Base-by-base conservation (phyloP, 768 basidiomycete species). In the Naganishia kalamii region DNA sequence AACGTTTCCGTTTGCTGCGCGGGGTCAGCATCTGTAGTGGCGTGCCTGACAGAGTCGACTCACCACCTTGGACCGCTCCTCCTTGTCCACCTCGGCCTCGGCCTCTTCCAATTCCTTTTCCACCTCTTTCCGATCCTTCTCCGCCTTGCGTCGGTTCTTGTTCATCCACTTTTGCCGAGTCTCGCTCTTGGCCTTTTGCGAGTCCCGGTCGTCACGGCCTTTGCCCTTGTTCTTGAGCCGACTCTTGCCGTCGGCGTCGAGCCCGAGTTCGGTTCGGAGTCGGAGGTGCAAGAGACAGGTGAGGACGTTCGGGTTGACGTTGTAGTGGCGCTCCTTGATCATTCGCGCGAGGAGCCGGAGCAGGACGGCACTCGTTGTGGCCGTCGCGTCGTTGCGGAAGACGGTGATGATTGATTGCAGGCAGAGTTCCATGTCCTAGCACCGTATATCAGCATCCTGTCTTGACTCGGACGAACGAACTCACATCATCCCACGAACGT, bases 1-100 rank as follows among this genome's bases (percentile, higher is more conserved):
- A 99, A 83, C 57, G 94, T 97, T 81, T 99, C 96, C 21, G 93
- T 98, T 83, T 96, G 93, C 92, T 96, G 72, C 59, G 37, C 13
- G 13, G 59, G n/a, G 19, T 19, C 6, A 50, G 7, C 37, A 51
- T 33, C 17, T n/a, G 44, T 11, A 66, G 37, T 29, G 33, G 4
- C 25, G 30, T 17, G 8, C 48, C 35, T 60, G 59, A 68, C 32
- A 30, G 44, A 2, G n/a, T 30, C 23, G 27, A 83, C 89, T 79
- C 73, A 94, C 92, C 68, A 84, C 87, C 49, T 81, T 81, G 27
- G 87, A 86, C 68, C 90, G 85, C 72, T 96, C 92, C 79, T 97
- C 92, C 73, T 86, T 86, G 80, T 96, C 89, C 29, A 97, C 86
- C 72, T 92, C 90, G 29, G 90, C 92, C 75, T 89, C 92, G 21